Evolutionary conservation across 1,139 yeast genomes (phyloP), one percentile per base, ranked within the genome.

Genomic region (Taiozyma onychis): DNA sequence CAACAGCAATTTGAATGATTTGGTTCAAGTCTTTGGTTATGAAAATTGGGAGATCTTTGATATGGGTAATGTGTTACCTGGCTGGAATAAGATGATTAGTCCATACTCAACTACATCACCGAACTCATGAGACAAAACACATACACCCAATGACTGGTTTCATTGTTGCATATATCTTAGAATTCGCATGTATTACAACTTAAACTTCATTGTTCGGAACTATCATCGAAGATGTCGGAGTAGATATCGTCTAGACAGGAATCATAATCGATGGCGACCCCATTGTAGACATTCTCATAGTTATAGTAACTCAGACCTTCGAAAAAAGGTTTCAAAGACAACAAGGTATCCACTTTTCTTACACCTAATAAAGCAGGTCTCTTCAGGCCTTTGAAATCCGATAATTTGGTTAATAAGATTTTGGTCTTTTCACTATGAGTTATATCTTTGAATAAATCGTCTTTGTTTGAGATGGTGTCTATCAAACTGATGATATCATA

Each of bases 281-380:
- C 68, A 9, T 82, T 76, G 62, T 84, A 90, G 22, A 78, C 77
- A 56, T 85, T 77, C 63, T 90, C 97, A 64, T 84, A 90, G 55
- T 83, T 84, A 43, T 78, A 75, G 53, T 86, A 78, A 58, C 95
- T 82, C 52, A 88, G 69, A 48, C 80, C 82, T 57, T 84, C 86
- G 62, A 87, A 85, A 62, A 88, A 90, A 11, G 78, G 77, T 50
- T 84, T 77, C 56, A 91, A 70, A 44, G 77, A 76, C 2, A 75
- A 67, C n/a, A 85, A 63, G 41, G 74, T 72, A 2, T 66, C 66
- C 24, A 84, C 69, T 1, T 62, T 59, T 41, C 69, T 70, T 6
- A 78, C 68, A 1, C 81, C 83, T 6, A 56, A 51, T 44, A 85
- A 67, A 30, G 83, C 68, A 0, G 89, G 88, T 26, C 51, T 63